Conservation (phyloP, 1,284 basidiomycete genomes). For the Mycena citricolor region DNA sequence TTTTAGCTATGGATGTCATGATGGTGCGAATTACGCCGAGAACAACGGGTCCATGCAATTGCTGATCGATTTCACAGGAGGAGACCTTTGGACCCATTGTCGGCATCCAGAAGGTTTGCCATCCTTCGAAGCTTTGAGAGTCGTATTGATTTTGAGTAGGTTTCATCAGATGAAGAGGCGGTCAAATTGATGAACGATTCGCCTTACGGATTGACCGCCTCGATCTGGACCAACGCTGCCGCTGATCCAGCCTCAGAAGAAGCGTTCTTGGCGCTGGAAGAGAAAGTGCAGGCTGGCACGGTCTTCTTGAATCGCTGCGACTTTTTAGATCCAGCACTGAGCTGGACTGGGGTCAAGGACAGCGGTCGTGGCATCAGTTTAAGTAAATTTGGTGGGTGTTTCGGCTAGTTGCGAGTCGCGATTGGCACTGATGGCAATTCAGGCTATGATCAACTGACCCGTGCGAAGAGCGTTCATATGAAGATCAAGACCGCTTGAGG, state of each 20-base stretch:
- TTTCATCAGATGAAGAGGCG: conserved; percentile 82
- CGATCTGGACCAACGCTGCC: conserved; percentile 84
- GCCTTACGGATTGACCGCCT: conserved; percentile 91
- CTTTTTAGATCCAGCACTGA: conserved; percentile 85
- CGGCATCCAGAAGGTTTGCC: conserved; percentile 81
- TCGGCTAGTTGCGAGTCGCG: neutral
- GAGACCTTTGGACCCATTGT: conserved; percentile 90
- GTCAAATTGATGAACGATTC: conserved; percentile 93
- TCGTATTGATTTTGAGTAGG: conserved; percentile 38
- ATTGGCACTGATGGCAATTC: conserved; percentile 2
- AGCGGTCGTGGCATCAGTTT: conserved; percentile 89
- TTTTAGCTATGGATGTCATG: conserved; percentile 88
- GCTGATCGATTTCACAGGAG: conserved; percentile 43
- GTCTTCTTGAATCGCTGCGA: conserved; percentile 91
- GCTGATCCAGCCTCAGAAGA: conserved; percentile 57
- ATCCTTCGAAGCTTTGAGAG: neutral
- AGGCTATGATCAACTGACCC: conserved; percentile 80
- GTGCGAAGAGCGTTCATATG: conserved; percentile 77
- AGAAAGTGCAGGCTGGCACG: conserved; percentile 84
- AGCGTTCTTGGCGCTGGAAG: conserved; percentile 70
- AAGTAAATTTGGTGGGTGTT: conserved; percentile 77
- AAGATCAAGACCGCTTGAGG: conserved; percentile 66
- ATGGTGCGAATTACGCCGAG: conserved; percentile 36
- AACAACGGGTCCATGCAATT: neutral
- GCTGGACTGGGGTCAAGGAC: conserved; percentile 94